Evolutionary conservation across 805 yeast genomes (phyloP), one percentile per base, ranked within the genome.

Genomic region (Pichia rugopelliculosa): DNA sequence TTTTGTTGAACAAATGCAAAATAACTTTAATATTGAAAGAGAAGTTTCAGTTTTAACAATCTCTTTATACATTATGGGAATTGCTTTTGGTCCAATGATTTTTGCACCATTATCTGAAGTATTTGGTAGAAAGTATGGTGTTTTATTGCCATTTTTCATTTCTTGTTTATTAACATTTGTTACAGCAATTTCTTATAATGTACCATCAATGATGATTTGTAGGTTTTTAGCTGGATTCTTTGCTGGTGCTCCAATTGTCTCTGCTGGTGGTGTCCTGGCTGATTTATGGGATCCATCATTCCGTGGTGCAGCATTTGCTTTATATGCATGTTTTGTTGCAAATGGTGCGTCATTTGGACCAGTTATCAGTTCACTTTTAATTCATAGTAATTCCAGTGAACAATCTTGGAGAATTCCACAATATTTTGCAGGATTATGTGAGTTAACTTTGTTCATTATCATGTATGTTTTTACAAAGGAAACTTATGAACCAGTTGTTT

Each of bases 281-380:
- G 87, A 81, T 58, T 60, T 79, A 39, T 81, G 72, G 64, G 56
- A 61, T 12, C 76, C 80, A 3, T 62, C 68, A 26, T 59, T 62
- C 12, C 69, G 87, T 58, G 87, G 84, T 26, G 61, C 65, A 46
- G 80, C 82, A 38, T 70, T 71, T 48, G 77, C 62, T n/a, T 66
- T 62, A 53, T 82, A 73, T 52, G 69, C 76, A 51, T 68, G 60
- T 54, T 73, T 75, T 62, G 79, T 66, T 46, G 73, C 81, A 44
- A 60, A 77, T 39, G 95, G 93, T 1, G 90, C 95, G 1, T 73
- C 82, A 0, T 59, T 82, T 23, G 88, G 88, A 0, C 90, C 90
- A 0, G 62, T 80, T 3, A 68, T 81, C 5, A 67, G 81, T 30
- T 74, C 70, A 46, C 10, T 76, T 5, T 60, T 74, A 41, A 56